Conservation (phyloP, 345 rosid genomes). For the Eucalyptus grandis region DNA sequence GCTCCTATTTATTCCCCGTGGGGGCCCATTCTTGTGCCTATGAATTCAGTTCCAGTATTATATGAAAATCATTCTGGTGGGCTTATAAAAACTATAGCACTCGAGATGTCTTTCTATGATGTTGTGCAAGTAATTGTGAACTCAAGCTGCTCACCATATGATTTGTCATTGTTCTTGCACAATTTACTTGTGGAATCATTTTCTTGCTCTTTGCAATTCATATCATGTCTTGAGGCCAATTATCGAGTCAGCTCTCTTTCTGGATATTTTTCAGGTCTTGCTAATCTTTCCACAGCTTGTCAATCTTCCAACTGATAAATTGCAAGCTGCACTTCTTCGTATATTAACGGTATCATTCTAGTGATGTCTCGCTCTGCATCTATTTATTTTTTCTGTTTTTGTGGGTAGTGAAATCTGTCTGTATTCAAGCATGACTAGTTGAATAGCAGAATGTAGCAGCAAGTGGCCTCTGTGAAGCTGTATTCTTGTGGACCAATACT, state of each 20-base stretch:
- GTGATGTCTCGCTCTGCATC: background rate
- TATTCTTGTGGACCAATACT: background rate
- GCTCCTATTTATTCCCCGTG: background rate
- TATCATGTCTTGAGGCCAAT: background rate
- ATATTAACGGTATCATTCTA: conserved; percentile 51
- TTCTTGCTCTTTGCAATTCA: background rate
- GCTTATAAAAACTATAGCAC: background rate
- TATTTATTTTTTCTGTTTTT: background rate
- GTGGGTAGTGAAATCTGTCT: background rate
- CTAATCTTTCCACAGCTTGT: conserved; percentile 56
- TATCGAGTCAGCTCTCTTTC: background rate
- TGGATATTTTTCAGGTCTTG: conserved; percentile 26
- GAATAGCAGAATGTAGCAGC: background rate
- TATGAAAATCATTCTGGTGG: background rate
- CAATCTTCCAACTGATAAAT: conserved; percentile 73
- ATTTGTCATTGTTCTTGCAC: background rate
- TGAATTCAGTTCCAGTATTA: background rate
- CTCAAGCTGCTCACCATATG: background rate
- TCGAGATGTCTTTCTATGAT: background rate
- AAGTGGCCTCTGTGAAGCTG: background rate
- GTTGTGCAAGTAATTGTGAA: background rate
- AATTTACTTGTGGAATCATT: background rate
- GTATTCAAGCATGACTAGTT: background rate
- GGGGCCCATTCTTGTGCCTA: background rate
- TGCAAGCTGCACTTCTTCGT: conserved; percentile 71